Percentiles rank a stretch among this genome's conserved stretches.
Conservation (phyloP, 345 rosid genomes). For the Erodium maritimum region DNA sequence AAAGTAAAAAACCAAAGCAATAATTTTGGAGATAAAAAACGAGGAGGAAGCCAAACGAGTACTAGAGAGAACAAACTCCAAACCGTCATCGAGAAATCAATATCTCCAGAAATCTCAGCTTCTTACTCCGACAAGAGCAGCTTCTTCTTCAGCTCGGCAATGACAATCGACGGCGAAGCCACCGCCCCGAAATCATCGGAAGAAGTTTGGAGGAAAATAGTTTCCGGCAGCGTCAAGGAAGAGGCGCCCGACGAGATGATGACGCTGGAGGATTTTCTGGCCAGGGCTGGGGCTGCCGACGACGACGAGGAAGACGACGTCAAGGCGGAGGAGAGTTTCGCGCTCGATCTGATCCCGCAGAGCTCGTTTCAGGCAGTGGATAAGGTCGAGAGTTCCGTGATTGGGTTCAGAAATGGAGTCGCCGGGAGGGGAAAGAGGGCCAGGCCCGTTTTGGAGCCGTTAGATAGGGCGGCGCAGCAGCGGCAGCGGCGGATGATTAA, state of each 20-base stretch:
- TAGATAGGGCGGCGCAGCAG: slow-evolving; percentile 83
- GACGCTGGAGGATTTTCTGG: slow-evolving; percentile 90
- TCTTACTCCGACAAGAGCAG: too few species aligned
- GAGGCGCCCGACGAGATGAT: slow-evolving; percentile 65
- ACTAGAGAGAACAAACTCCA: too few species aligned
- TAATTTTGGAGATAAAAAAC: too few species aligned
- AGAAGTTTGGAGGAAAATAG: slow-evolving; percentile 80
- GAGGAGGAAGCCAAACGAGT: too few species aligned
- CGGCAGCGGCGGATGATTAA: slow-evolving; percentile 96
- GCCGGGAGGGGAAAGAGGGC: slow-evolving; percentile 80
- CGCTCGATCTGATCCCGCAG: slow-evolving; percentile 38
- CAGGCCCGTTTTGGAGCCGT: slow-evolving; percentile 49
- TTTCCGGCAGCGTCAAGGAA: slow-evolving; percentile 56
- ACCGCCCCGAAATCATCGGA: slow-evolving; percentile 29
- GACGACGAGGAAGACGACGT: slow-evolving; percentile 22
- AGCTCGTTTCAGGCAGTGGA: slow-evolving; percentile 36
- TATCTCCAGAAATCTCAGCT: too few species aligned
- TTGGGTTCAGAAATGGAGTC: slow-evolving; percentile 43
- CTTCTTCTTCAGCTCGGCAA: too few species aligned
- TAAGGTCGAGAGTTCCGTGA: slow-evolving; percentile 37
- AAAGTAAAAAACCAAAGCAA: too few species aligned
- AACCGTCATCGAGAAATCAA: too few species aligned
- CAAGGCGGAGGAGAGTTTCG: slow-evolving; percentile 25
- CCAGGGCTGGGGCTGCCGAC: slow-evolving; percentile 48
- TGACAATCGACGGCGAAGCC: slow-evolving; percentile 13